Conservation (phyloP, 176 grass and related monocot genomes). For the Zoysia japonica region DNA sequence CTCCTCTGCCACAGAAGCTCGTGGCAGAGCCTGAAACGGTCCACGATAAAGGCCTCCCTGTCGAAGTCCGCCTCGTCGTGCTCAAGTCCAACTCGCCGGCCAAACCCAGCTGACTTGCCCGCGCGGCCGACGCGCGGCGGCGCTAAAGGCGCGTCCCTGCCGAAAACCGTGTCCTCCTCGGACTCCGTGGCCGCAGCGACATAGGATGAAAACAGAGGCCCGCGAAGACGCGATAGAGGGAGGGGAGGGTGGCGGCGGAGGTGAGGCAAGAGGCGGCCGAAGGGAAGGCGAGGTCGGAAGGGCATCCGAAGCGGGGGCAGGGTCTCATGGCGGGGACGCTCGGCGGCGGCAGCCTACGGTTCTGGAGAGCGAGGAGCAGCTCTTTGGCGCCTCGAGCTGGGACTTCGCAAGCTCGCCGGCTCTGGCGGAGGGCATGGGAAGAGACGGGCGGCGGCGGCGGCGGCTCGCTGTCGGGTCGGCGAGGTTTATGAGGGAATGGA, state of each 20-base stretch:
- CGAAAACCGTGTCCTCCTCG: constrained; percentile 21
- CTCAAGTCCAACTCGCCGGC: neutral
- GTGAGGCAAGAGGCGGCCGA: constrained; percentile 29
- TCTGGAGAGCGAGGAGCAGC: neutral
- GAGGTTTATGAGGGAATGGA: constrained; percentile 10
- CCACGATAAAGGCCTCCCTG: constrained; percentile 5
- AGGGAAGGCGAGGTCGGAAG: constrained; percentile 40
- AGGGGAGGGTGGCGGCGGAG: neutral
- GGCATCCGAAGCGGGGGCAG: constrained; percentile 47
- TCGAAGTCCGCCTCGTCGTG: neutral
- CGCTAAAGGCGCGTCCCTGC: constrained; percentile 24
- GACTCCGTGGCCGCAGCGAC: constrained; percentile 30
- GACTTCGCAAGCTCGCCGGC: neutral
- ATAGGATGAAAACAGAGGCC: neutral
- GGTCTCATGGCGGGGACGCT: constrained; percentile 32
- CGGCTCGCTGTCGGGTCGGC: constrained; percentile 1
- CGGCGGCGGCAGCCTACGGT: neutral
- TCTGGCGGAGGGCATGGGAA: constrained; percentile 5
- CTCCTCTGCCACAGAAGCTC: constrained; percentile 54
- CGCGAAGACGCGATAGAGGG: neutral
- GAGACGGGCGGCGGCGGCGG: constrained; percentile 10
- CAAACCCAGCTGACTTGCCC: neutral
- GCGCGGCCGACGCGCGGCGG: neutral
- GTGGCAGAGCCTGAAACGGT: constrained; percentile 50
- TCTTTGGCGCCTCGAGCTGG: neutral